Evolutionary conservation across 2,329 filamentous ascomycete species (phyloP).

Genomic region (Epichloe gansuensis): DNA sequence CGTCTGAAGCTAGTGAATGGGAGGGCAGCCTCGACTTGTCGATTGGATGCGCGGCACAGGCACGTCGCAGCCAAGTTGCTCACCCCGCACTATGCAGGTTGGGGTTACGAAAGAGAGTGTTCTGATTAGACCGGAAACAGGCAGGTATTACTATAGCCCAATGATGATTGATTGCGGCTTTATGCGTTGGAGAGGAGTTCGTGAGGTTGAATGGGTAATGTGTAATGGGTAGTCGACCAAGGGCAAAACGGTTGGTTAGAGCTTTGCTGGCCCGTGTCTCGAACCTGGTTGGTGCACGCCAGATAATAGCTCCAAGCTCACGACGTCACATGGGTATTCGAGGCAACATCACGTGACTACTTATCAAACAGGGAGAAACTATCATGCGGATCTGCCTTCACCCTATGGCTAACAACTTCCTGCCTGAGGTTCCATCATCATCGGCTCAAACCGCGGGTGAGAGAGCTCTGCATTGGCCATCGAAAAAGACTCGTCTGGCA

Average conservation of each 20-base stretch:
- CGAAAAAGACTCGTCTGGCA: conserved; percentile 29
- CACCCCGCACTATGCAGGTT: conserved; percentile 14
- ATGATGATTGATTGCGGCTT: conserved; percentile 5
- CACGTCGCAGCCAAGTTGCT: conserved; percentile 9
- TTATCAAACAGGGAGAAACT: background rate
- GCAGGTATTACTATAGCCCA: conserved; percentile 4
- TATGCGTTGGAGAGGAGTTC: background rate
- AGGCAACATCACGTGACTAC: background rate
- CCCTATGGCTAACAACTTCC: no score
- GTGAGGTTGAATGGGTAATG: background rate
- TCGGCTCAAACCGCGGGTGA: conserved; percentile 19
- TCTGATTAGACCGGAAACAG: background rate
- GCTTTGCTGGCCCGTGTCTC: background rate
- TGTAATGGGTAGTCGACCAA: background rate
- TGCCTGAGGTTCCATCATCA: conserved; percentile 16
- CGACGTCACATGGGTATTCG: conserved; percentile 8
- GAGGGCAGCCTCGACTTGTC: conserved; percentile 17
- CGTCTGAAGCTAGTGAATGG: conserved; percentile 9
- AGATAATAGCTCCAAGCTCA: conserved; percentile 1
- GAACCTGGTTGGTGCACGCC: background rate
- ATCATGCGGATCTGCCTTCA: background rate
- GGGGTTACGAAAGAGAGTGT: background rate
- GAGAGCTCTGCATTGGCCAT: conserved; percentile 16
- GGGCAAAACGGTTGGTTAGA: background rate
- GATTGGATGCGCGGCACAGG: conserved; percentile 15